These are phyloP conservation scores for Rhodotorula babjevae DNA, from an alignment of 768 basidiomycete genomes.

Conservation along the genomic window DNA sequence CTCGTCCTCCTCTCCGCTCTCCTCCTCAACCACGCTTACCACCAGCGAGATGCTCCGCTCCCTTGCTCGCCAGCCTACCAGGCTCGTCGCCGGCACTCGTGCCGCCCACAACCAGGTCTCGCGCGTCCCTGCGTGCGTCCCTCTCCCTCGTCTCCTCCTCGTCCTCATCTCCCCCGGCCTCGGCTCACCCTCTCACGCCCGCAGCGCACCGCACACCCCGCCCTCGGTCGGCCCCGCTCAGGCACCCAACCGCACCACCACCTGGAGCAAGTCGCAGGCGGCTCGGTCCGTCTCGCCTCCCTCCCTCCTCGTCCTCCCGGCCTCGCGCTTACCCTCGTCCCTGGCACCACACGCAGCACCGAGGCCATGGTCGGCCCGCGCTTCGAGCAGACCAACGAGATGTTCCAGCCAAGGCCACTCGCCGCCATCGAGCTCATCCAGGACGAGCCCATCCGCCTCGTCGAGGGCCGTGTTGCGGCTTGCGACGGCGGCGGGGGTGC, in stretches of 20 bases:
- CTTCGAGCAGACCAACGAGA: constrained; percentile 86
- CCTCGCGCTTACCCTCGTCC: neutral
- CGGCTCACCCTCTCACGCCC: neutral
- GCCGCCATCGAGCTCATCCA: constrained; percentile 87
- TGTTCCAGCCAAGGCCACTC: constrained; percentile 78
- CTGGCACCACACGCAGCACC: constrained; percentile 35
- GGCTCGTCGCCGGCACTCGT: neutral
- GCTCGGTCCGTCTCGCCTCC: constrained; percentile 55
- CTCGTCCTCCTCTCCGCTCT: no score
- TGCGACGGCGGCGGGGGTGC: constrained; percentile 96
- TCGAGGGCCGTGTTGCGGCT: constrained; percentile 74
- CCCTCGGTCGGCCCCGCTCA: constrained; percentile 50
- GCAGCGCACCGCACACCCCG: constrained; percentile 37
- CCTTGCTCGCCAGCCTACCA: neutral
- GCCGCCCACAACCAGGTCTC: constrained; percentile 22
- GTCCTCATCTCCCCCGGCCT: neutral
- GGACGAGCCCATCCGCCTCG: constrained; percentile 76
- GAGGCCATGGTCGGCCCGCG: constrained; percentile 59
- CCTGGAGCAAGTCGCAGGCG: constrained; percentile 81
- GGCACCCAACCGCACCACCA: constrained; percentile 72
- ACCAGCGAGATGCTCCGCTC: constrained; percentile 10
- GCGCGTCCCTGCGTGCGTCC: constrained; percentile 25
- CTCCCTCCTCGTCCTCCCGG: neutral
- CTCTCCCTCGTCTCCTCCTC: neutral
- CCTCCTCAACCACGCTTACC: no score